Conservation (phyloP, 352 stramenopile genomes). For the Aphanomyces invadans region DNA sequence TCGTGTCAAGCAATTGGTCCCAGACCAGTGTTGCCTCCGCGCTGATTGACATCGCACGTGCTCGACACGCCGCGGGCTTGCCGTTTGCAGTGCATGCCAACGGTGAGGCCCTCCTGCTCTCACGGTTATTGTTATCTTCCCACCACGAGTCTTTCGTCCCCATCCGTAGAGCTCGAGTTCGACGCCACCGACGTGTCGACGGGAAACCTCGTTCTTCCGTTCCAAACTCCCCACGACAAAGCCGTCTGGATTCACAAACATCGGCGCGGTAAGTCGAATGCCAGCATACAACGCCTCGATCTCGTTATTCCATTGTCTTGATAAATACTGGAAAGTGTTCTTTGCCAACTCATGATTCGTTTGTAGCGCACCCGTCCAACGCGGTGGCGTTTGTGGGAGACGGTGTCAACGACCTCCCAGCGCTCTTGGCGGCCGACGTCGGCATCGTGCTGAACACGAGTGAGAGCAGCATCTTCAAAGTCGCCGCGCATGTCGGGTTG, state of each 20-base stretch:
- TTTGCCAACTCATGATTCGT: background rate
- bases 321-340: background rate
- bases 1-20: conserved; percentile 23
- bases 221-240: conserved; percentile 15
- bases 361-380: background rate
- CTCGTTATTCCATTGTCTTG: background rate
- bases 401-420: conserved; percentile 19
- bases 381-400: conserved; percentile 14
- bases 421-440: conserved; percentile 14
- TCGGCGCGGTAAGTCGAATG: background rate
- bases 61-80: background rate
- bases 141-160: background rate
- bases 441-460: conserved; percentile 1
- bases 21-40: background rate
- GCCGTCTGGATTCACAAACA: background rate
- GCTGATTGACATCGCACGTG: background rate
- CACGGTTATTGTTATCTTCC: background rate
- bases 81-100: background rate
- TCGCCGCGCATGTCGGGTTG: conserved; percentile 9
- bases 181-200: conserved; percentile 2
- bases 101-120: background rate
- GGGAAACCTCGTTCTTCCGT: conserved; percentile 4
- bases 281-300: background rate
- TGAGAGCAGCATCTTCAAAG: background rate
- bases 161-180: conserved; percentile 19